phyloP scores from a whole-genome alignment of 108 stramenopile genomes.

The Epithemia pelagica region DNA sequence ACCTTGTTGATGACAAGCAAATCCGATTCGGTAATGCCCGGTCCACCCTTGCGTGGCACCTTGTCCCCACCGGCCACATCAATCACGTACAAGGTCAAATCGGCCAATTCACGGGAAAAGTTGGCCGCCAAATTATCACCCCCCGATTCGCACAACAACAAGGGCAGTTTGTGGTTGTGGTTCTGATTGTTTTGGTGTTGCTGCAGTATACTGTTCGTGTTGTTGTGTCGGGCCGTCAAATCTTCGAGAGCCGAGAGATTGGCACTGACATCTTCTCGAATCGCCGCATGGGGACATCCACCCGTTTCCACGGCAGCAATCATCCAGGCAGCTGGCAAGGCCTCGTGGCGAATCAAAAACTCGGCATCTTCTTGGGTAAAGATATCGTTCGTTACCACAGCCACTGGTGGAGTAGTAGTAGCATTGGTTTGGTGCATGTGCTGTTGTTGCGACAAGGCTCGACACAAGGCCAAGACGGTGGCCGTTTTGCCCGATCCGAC shows the following conservation, averaged over 20 bases:
- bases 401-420: constrained; percentile 32
- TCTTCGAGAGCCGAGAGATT: constrained; percentile 91
- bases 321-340: constrained; percentile 59
- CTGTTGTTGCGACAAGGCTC: constrained; percentile 34
- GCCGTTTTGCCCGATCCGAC: constrained; percentile 89
- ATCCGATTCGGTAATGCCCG: constrained; percentile 95
- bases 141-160: constrained; percentile 91
- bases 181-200: too few species aligned
- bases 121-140: constrained; percentile 98
- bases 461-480: constrained; percentile 70
- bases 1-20: constrained; percentile 96
- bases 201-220: not conserved
- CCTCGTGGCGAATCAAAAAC: constrained; percentile 75
- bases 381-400: constrained; percentile 96
- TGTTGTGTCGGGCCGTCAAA: constrained; percentile 45
- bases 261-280: constrained; percentile 94
- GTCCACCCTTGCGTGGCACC: constrained; percentile 98
- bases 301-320: constrained; percentile 97
- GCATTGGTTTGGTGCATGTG: constrained; percentile 1
- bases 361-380: constrained; percentile 98
- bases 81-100: constrained; percentile 97
- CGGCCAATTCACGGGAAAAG: constrained; percentile 91
- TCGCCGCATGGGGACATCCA: constrained; percentile 96
- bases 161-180: too few species aligned
- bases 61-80: constrained; percentile 99